phyloP scores from a whole-genome alignment of 2,329 filamentous ascomycete genomes.

The Aspergillus quadricinctus region DNA sequence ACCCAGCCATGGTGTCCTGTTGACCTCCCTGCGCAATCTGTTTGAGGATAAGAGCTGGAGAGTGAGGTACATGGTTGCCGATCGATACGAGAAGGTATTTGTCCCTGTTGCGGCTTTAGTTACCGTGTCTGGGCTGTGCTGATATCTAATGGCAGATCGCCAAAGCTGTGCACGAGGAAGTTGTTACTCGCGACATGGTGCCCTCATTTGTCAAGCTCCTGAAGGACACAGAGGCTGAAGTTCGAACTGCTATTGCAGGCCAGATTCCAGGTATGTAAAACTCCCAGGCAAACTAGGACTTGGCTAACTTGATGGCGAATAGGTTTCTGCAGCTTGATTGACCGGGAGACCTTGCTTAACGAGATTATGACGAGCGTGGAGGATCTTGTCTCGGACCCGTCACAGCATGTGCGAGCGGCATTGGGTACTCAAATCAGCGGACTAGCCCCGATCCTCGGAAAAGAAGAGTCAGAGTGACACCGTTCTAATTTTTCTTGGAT shows the following conservation, averaged over 20 bases:
- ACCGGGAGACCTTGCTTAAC: conserved; percentile 80
- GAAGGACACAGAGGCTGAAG: conserved; percentile 96
- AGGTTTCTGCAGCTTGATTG: conserved; percentile 90
- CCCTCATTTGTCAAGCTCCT: conserved; percentile 96
- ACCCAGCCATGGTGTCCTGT: conserved; percentile 85
- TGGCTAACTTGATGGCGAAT: conserved; percentile 16
- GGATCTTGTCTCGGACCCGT: conserved; percentile 90
- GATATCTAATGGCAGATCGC: conserved; percentile 63
- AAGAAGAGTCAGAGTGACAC: conserved; percentile 72
- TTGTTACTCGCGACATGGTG: conserved; percentile 87
- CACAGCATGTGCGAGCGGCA: conserved; percentile 92
- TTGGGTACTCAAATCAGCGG: conserved; percentile 96
- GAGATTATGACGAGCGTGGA: conserved; percentile 97
- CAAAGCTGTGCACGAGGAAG: conserved; percentile 96
- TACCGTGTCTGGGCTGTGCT: conserved; percentile 3
- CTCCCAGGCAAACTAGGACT: background rate
- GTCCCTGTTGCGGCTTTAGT: background rate
- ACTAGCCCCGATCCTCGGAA: conserved; percentile 91
- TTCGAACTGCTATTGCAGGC: conserved; percentile 91
- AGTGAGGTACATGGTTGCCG: conserved; percentile 98
- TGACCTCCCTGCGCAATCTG: conserved; percentile 83
- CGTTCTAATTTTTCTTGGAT: background rate
- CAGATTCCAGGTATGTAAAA: conserved; percentile 72
- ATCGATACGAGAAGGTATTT: conserved; percentile 89
- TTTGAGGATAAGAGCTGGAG: conserved; percentile 99